Evolutionary conservation across 371 early-diverging fungal species (phyloP).

Genomic region (Funneliformis caledonium): DNA sequence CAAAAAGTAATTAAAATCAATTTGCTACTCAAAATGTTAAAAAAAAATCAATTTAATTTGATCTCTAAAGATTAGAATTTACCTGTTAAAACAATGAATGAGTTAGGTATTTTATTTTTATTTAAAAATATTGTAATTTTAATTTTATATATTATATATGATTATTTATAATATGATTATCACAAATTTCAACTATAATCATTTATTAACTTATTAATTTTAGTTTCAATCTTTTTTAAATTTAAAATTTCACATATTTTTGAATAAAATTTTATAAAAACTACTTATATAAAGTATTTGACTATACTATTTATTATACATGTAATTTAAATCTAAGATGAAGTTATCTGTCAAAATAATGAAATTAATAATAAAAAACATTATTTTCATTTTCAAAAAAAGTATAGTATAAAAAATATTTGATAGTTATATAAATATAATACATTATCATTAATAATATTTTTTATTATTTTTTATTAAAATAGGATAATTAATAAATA

Average conservation of each 20-base stretch:
- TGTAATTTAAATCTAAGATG: background rate
- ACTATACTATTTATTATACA: constrained; percentile 10
- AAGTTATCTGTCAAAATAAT: constrained; percentile 18
- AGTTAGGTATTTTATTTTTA: constrained; percentile 14
- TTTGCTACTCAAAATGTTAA: background rate
- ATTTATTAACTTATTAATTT: constrained; percentile 4
- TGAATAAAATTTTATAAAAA: constrained; percentile 10
- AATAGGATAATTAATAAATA: too few relatives aligned
- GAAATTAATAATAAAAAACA: constrained; percentile 1
- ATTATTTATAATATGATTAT: constrained; percentile 9
- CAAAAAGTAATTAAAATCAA: background rate
- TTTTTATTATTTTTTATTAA: too few relatives aligned
- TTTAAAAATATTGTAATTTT: background rate
- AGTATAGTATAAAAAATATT: background rate
- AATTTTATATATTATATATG: background rate
- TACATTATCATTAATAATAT: too few relatives aligned
- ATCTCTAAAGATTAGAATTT: background rate
- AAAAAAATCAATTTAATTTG: background rate
- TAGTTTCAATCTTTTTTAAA: background rate
- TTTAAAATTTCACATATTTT: background rate
- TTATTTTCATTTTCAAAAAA: background rate
- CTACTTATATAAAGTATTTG: background rate
- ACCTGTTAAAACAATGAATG: background rate
- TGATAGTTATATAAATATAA: too few relatives aligned
- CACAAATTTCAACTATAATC: background rate